phyloP scores from a whole-genome alignment of 495 filamentous ascomycete species.

The Astrothelium macrocarpum region DNA sequence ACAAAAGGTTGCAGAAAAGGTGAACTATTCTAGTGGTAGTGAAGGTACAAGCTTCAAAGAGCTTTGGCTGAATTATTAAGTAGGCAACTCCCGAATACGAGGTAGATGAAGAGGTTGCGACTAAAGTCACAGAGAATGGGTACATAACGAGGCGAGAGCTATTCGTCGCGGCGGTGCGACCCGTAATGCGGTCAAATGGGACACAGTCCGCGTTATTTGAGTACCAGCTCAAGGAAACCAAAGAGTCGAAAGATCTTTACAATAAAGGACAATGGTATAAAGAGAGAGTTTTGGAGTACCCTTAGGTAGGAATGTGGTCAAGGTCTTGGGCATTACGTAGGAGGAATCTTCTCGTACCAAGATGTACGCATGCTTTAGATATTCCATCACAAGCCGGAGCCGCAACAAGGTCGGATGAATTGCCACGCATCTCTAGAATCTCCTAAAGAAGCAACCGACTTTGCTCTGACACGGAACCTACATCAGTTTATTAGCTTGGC shows the following conservation, averaged over 20 bases:
- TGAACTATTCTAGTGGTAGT: not conserved
- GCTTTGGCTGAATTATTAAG: not conserved
- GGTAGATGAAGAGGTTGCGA: not conserved
- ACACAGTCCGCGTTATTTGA: not conserved
- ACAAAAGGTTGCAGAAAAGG: not conserved
- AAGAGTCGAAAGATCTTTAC: not conserved
- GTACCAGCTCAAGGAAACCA: not conserved
- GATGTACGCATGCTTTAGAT: not conserved
- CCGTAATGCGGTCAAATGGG: not conserved
- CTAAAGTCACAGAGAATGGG: not conserved
- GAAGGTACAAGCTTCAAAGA: not conserved
- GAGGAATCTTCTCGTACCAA: not conserved
- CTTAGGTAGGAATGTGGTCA: too few species aligned
- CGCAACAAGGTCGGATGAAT: too few species aligned
- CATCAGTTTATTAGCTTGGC: not conserved
- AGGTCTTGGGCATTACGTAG: too few species aligned
- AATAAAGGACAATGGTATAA: not conserved
- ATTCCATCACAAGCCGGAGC: not conserved
- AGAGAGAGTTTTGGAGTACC: not conserved
- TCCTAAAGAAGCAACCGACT: too few species aligned
- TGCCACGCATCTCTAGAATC: too few species aligned
- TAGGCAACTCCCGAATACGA: not conserved
- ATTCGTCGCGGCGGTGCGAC: not conserved
- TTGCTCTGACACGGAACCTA: too few species aligned
- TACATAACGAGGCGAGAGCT: not conserved